A percentile compares a stretch with the other conserved stretches of the same genome.
phyloP scores from a whole-genome alignment of 257 asterid genomes.

The Plantago elongata region DNA sequence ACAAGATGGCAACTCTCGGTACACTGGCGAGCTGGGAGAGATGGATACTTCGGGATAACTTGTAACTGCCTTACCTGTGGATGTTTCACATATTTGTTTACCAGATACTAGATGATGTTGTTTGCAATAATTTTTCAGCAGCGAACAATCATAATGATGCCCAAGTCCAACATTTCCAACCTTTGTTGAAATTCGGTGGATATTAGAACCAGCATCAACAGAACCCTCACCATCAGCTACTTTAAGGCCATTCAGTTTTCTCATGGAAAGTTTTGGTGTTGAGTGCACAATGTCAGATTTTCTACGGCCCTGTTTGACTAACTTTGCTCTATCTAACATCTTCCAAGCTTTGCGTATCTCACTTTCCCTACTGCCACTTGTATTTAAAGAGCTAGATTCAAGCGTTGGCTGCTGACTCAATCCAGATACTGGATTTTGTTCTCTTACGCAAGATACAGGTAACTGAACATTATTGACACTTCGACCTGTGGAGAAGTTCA shows the following conservation, averaged over 20 bases:
- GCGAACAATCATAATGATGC: slow-evolving; percentile 10
- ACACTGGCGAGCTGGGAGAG: slow-evolving; percentile 12
- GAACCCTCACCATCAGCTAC: slow-evolving; percentile 17
- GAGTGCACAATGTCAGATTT: slow-evolving; percentile 12
- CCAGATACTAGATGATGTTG: slow-evolving; percentile 22
- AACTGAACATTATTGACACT: slow-evolving; percentile 19
- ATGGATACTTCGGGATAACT: slow-evolving; percentile 8
- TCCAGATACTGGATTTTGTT: slow-evolving; percentile 21
- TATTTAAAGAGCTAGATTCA: slow-evolving; percentile 27
- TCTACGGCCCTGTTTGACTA: slow-evolving; percentile 21
- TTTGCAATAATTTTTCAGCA: slow-evolving; percentile 14
- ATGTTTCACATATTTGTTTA: slow-evolving; percentile 16
- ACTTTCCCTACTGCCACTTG: slow-evolving; percentile 16
- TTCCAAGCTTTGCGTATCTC: slow-evolving; percentile 65
- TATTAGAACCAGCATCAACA: slow-evolving; percentile 19
- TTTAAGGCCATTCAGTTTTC: slow-evolving; percentile 21
- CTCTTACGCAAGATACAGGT: slow-evolving; percentile 20
- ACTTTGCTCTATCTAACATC: slow-evolving; percentile 61
- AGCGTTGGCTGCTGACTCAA: slow-evolving; percentile 23
- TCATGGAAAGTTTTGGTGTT: slow-evolving; percentile 25
- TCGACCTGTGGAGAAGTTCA: slow-evolving; percentile 36
- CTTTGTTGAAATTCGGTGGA: slow-evolving; percentile 13
- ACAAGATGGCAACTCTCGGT: slow-evolving; percentile 20
- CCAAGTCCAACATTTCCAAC: slow-evolving; percentile 18
- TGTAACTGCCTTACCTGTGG: slow-evolving; percentile 11